Conservation (phyloP, 768 basidiomycete species). For the Tylopilus vinaceipallidus region DNA sequence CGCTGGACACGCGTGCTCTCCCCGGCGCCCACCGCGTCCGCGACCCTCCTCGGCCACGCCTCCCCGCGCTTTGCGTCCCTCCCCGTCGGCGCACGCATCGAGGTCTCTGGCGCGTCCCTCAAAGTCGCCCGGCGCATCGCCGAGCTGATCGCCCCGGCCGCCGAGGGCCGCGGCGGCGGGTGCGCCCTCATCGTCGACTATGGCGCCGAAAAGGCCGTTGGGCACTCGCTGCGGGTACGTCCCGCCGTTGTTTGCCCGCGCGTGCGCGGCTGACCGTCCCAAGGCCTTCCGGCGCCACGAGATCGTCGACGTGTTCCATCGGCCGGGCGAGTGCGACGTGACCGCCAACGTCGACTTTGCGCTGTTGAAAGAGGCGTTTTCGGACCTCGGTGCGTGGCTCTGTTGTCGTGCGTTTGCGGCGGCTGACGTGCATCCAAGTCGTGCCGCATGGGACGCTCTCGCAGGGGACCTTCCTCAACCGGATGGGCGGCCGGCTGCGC, state of each 20-base stretch:
- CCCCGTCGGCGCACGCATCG: slow-evolving; percentile 70
- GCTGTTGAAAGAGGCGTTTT: slow-evolving; percentile 76
- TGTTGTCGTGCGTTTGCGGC: not conserved
- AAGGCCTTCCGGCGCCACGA: slow-evolving; percentile 93
- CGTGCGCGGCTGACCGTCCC: not conserved
- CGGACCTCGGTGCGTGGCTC: slow-evolving; percentile 55
- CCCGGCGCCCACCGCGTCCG: slow-evolving; percentile 49
- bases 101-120: slow-evolving; percentile 74
- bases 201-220: slow-evolving; percentile 68
- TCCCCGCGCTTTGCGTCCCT: slow-evolving; percentile 69
- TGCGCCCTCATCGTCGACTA: slow-evolving; percentile 89
- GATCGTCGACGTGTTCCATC: slow-evolving; percentile 79
- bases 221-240: slow-evolving; percentile 79
- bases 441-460: slow-evolving; percentile 63
- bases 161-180: slow-evolving; percentile 32
- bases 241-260: not conserved
- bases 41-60: slow-evolving; percentile 56
- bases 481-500: slow-evolving; percentile 72
- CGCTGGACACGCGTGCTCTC: slow-evolving; percentile 68
- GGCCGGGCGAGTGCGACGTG: slow-evolving; percentile 86
- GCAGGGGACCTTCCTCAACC: slow-evolving; percentile 74
- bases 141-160: slow-evolving; percentile 45
- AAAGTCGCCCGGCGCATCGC: slow-evolving; percentile 68
- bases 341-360: slow-evolving; percentile 98
- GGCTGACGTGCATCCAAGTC: slow-evolving; percentile 29